Base-by-base conservation (phyloP, 1,284 basidiomycete genomes). In the Rhodotorula mucilaginosa region DNA sequence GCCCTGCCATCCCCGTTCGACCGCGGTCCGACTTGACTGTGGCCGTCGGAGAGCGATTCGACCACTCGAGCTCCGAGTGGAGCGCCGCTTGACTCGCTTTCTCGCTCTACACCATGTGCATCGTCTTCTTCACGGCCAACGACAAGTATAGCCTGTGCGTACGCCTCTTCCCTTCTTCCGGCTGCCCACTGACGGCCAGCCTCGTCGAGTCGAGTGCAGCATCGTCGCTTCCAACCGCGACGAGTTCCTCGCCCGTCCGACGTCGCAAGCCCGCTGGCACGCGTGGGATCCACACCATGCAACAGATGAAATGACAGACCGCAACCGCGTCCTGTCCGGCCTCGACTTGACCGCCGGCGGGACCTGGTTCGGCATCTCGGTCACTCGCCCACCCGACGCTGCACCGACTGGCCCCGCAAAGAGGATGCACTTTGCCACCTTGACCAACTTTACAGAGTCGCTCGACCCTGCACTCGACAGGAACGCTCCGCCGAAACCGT, bases 391-490 rank as follows among this genome's bases (percentile, higher is more conserved):
- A 18, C 26, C 23, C 34, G 34, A 2, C 2, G 3, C 18, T 26
- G 26, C 23, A 31, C 39, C 10, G 29, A 47, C 34, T 13, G 15
- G 59, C 46, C 23, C 29, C 31, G 26, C 16, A 26, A 26, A 26
- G 18, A 46, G 34, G 1, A 62, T 77, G 48, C 63, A 69, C n/a
- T 75, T 77, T 49, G 75, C 71, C 1, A 75, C 77, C 8, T 64
- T 78, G 29, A 78, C 77, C n/a, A 78, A 78, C 63, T 77, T 72
- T 46, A 72, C 76, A 52, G 77, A 78, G 58, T 61, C 67, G 23
- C 54, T 72, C 58, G 46, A n/a, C 16, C 64, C 67, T 18, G 61
- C 60, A 44, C 39, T 44, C 39, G 39, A 44, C 7, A 8, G 12
- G 26, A 56, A 56, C 29, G 54, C n/a, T 12, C 54, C 54, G 12